These are phyloP conservation scores for Epichloe amarillans DNA, from an alignment of 2,329 filamentous ascomycete species.

Conservation along the genomic window DNA sequence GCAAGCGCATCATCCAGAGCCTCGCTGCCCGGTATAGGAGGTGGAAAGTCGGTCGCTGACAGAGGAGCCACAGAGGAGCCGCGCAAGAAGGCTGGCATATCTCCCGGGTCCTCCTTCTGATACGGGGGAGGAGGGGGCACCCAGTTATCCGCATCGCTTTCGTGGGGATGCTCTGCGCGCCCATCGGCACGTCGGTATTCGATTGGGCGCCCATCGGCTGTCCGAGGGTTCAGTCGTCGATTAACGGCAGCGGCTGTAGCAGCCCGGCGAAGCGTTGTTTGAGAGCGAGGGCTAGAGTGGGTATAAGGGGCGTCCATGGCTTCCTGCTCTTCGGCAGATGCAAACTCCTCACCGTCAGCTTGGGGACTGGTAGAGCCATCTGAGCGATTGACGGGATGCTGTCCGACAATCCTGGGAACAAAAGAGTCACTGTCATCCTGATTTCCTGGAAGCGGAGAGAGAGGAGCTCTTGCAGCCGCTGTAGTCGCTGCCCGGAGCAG, in stretches of 20 bases:
- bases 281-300: conserved; percentile 58
- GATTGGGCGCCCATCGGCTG: conserved; percentile 38
- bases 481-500: conserved; percentile 37
- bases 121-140: conserved; percentile 81
- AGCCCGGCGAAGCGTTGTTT: conserved; percentile 55
- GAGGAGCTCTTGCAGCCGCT: conserved; percentile 15
- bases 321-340: conserved; percentile 42
- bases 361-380: conserved; percentile 12
- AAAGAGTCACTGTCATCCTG: conserved; percentile 38
- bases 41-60: conserved; percentile 12
- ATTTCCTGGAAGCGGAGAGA: conserved; percentile 15
- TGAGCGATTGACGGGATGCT: conserved; percentile 9
- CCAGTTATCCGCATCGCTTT: conserved; percentile 83
- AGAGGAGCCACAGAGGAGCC: conserved; percentile 30
- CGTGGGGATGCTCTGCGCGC: conserved; percentile 61
- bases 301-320: conserved; percentile 59
- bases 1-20: neutral
- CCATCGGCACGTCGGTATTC: conserved; percentile 58
- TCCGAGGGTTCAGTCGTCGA: conserved; percentile 49
- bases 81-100: conserved; percentile 42
- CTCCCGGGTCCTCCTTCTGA: conserved; percentile 47
- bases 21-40: conserved; percentile 9
- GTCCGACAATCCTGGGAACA: conserved; percentile 34
- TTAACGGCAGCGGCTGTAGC: conserved; percentile 66
- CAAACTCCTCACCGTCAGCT: conserved; percentile 29